Evolutionary conservation across 768 basidiomycete genomes (phyloP), one percentile per base, ranked within the genome.

Genomic region (Scleroderma citrinum): DNA sequence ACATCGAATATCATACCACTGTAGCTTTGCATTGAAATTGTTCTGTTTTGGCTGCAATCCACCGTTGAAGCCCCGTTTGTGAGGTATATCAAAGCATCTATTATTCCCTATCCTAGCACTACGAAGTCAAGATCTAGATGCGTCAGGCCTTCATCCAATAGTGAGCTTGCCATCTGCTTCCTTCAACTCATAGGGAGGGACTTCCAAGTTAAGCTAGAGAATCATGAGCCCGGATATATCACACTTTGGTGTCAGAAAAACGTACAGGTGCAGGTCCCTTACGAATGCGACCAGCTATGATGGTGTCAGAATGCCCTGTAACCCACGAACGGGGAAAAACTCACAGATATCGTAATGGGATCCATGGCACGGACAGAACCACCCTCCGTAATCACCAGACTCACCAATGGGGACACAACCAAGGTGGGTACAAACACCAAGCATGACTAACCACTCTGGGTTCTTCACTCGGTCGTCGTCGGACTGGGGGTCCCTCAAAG

Each of bases 351-450:
- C 93, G 63, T 93, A 94, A 65, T 99, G 95, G 46, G 95, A 98
- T 65, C 95, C 96, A 69, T 98, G 95, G 76, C 95, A 97, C 46
- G 94, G 93, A 77, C 93, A 95, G 84, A 95, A 92, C 94, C 95
- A 99, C 70, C 95, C 95, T 73, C 94, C 95, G 65, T 76, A 97
- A 70, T 97, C 95, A 68, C 92, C 93, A 55, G 92, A 83, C 70
- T 95, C 92, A 58, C 95, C 95, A 65, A 99, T 96, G 52, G 95
- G 95, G 40, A 99, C 95, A 73, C 95, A 98, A 67, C 95, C 95
- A 58, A 99, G 74, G 71, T 98, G 96, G 20, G 96, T 98, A 82
- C 94, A 94, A 49, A 94, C 89, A 55, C 88, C 88, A 46, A 88
- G 71, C 87, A 90, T 87, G 61, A 94, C 85, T 55, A 89, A 77